Evolutionary conservation across 2,329 filamentous ascomycete species (phyloP), one percentile per base, ranked within the genome.

Genomic region (Ilyonectria destructans): DNA sequence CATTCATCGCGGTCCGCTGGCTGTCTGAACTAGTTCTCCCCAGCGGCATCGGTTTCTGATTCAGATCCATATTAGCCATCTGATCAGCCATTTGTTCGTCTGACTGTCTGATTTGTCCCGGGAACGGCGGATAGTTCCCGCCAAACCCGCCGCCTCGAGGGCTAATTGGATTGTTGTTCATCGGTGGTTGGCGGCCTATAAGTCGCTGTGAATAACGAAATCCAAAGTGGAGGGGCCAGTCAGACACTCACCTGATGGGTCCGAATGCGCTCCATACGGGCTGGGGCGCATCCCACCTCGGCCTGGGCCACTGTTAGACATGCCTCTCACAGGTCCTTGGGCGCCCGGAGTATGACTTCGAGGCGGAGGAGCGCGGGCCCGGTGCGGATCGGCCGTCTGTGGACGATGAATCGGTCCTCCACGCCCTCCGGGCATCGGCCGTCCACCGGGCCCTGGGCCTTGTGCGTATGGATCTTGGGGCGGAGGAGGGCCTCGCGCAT

Each of bases 391-490:
- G 17, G 80, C 78, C 46, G 80, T 81, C 48, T 80, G 80, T 55
- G 83, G 79, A 58, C 85, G 80, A 65, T 79, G 79, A 71, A 84
- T 81, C 12, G 83, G 82, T n/a, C 81, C 85, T 74, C 85, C 82
- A 62, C 82, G 85, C 37, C 82, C 81, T 33, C 79, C 78, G 63
- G 84, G 83, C 55, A 83, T 82, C 31, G 79, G 80, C 19, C 81
- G 80, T 52, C 81, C 80, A 67, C 84, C 82, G 57, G 83, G 82
- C 23, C 81, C 81, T 8, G 81, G 80, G 17, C 79, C 80, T 7
- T 79, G 79, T 6, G 82, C 83, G 69, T 86, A 85, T 67, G 83
- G 82, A 58, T 87, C 84, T 69, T 85, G 84, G 17, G 75, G 82
- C 15, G 81, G 81, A 15, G 82, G 83, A 13, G 78, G 80, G 37